A percentile compares a stretch with the other conserved stretches of the same genome.
These are phyloP conservation scores for Tricholoma hemisulphureum DNA, from an alignment of 768 basidiomycete genomes.

Conservation along the genomic window DNA sequence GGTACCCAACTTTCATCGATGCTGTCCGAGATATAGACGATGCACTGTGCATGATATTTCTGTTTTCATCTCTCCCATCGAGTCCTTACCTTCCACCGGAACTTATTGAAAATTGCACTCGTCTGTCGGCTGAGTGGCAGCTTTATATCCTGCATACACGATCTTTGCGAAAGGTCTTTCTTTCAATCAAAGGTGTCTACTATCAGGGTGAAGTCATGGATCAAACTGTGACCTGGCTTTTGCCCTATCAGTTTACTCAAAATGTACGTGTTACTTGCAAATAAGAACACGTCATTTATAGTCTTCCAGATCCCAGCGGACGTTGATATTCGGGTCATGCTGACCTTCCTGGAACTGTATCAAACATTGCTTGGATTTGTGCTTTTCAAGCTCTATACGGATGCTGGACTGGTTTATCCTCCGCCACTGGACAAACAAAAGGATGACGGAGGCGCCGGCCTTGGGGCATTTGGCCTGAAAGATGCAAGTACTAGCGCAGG, in stretches of 20 bases:
- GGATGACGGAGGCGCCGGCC: conserved; percentile 82
- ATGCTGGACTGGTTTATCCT: conserved; percentile 90
- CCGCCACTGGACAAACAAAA: conserved; percentile 81
- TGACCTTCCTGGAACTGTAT: conserved; percentile 97
- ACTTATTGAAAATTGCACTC: conserved; percentile 86
- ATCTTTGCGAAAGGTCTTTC: conserved; percentile 84
- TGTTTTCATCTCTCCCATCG: conserved; percentile 92
- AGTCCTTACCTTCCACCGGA: conserved; percentile 76
- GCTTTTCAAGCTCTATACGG: conserved; percentile 98
- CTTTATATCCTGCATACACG: conserved; percentile 88
- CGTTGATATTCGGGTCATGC: conserved; percentile 96
- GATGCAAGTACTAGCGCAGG: conserved; percentile 32
- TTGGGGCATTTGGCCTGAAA: conserved; percentile 84
- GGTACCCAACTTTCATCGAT: conserved; percentile 96
- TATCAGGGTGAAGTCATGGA: conserved; percentile 96
- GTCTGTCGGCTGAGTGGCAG: conserved; percentile 94
- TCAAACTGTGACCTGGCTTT: conserved; percentile 91
- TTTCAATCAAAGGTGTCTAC: conserved; percentile 97
- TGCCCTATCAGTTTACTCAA: conserved; percentile 97
- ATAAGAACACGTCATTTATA: conserved; percentile 1
- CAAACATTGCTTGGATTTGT: conserved; percentile 95
- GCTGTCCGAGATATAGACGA: conserved; percentile 97
- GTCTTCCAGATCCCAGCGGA: conserved; percentile 77
- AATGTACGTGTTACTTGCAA: conserved; percentile 50
- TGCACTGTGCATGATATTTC: conserved; percentile 89